phyloP scores from a whole-genome alignment of 257 asterid species.

The Striga asiatica region DNA sequence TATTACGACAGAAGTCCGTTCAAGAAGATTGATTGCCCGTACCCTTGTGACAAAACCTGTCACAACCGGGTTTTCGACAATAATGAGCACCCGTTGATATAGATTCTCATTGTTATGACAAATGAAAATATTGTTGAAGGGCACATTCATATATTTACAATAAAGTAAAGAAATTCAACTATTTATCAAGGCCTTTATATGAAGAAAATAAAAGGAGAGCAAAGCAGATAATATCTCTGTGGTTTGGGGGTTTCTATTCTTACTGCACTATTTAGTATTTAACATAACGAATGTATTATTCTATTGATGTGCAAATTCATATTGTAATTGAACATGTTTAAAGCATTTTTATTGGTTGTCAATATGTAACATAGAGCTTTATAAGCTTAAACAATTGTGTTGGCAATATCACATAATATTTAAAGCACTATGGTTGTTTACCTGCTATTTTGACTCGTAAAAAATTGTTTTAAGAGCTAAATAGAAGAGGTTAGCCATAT shows the following conservation, averaged over 20 bases:
- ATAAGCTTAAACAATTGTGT: no score
- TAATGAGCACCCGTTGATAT: conserved; percentile 15
- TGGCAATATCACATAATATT: no score
- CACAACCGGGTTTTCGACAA: conserved; percentile 58
- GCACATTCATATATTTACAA: background rate
- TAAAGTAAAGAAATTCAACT: background rate
- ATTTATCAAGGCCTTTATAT: conserved; percentile 23
- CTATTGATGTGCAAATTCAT: background rate
- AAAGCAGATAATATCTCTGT: conserved; percentile 8
- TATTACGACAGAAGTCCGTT: conserved; percentile 57
- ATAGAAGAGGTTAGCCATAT: background rate
- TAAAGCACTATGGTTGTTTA: no score
- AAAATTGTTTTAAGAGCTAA: no score
- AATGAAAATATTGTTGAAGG: background rate
- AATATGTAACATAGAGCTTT: no score
- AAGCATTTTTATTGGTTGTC: no score
- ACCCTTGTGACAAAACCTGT: conserved; percentile 84
- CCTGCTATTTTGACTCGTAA: no score
- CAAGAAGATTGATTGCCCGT: conserved; percentile 83
- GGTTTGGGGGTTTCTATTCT: background rate
- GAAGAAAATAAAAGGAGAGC: no score
- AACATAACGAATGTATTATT: background rate
- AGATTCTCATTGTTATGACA: conserved; percentile 8
- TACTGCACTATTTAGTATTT: background rate
- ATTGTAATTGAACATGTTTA: background rate